Percentiles rank a stretch among this genome's conserved stretches.
Evolutionary conservation across 306 rosid species (phyloP).

Genomic region (Fragaria iinumae): DNA sequence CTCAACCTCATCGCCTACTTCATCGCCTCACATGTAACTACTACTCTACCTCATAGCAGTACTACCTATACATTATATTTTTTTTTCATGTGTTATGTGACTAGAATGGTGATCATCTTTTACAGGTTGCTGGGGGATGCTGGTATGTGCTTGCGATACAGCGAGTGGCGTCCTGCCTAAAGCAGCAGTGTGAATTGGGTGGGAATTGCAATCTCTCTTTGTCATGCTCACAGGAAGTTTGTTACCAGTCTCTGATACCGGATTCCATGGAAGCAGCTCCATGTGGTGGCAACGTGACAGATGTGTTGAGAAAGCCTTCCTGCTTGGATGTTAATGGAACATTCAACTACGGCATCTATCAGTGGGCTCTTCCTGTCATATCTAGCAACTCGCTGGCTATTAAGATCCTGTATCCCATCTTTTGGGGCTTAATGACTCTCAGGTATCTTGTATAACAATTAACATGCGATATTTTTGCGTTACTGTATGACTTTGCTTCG

Average conservation of each 20-base stretch:
- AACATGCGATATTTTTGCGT: background rate
- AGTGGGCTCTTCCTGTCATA: conserved; percentile 97
- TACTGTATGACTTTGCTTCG: background rate
- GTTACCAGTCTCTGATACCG: conserved; percentile 54
- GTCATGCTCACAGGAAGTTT: conserved; percentile 77
- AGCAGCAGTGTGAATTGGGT: conserved; percentile 64
- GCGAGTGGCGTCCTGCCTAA: conserved; percentile 83
- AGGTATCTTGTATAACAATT: conserved; percentile 46
- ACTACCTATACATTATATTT: background rate
- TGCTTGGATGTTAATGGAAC: conserved; percentile 81
- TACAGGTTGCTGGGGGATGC: conserved; percentile 97
- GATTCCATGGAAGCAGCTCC: conserved; percentile 29
- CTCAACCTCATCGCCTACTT: conserved; percentile 97
- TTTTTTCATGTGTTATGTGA: background rate
- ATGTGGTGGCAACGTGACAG: conserved; percentile 56
- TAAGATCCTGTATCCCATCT: conserved; percentile 94
- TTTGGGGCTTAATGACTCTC: conserved; percentile 98
- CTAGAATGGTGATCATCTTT: background rate
- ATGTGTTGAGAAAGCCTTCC: conserved; percentile 45
- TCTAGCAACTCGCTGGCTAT: conserved; percentile 85
- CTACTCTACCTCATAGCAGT: background rate
- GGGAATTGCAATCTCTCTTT: conserved; percentile 61
- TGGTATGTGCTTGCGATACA: conserved; percentile 99
- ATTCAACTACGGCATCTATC: conserved; percentile 82
- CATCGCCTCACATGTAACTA: conserved; percentile 96